Base-by-base conservation (phyloP, 441 rosid species). In the Arabidopsis hybrid region DNA sequence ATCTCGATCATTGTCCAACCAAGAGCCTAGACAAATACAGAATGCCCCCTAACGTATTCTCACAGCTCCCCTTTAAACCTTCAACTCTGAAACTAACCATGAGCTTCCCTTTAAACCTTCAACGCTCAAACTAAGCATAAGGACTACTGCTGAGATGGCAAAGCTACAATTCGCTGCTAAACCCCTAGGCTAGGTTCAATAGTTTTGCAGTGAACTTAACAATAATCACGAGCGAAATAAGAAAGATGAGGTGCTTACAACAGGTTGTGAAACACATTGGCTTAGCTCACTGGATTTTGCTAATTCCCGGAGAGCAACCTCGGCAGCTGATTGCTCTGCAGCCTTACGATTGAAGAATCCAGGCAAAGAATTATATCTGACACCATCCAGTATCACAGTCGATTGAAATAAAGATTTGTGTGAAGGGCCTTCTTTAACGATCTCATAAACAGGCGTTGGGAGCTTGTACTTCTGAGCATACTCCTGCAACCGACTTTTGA, bases 311-410 rank as follows among this genome's bases (percentile, higher is more conserved):
- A 95, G 91, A 68, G 98, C 98, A 60, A 89, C 96, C 85, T 92
- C 99, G 0, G 97, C 97, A 73, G 98, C 98, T 6, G 99, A 92
- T 35, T 95, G 98, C 81, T 92, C 97, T 0, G 99, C 97, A 63
- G 96, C 97, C 84, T 91, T 92, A 47, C 96, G 90, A 78, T 91
- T 92, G 68, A 77, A 88, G 77, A 95, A 95, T 12, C 96, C 93
- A 38, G 92, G 89, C 77, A 95, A 75, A 0, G 97, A 95, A 43
- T 87, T 82, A 67, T 92, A 95, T 70, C 82, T 81, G 42, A 80
- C 81, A 72, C 88, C 89, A 31, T 89, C 82, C 16, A 92, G 80
- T 38, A 81, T 85, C 29, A 95, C 98, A 0, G 90, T 76, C 38
- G 99, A 95, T 57, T 83, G 84, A 71, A 95, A 91, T 8, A 49